Evolutionary conservation across 2,329 filamentous ascomycete species (phyloP).

Genomic region (Coniella vitis): DNA sequence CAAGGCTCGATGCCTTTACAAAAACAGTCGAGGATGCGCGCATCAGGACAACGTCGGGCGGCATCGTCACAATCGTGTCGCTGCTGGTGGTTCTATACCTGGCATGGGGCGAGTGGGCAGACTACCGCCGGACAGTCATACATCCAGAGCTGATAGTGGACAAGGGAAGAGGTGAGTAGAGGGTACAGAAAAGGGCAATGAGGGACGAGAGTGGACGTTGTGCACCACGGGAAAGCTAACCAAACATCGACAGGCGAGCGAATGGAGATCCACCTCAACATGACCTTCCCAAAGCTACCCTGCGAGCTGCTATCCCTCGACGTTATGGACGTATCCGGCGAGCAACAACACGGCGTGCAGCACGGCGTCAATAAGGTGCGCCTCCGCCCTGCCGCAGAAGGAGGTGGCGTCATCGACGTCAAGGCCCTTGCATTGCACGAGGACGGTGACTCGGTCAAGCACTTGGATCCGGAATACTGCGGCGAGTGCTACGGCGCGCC

Average conservation of each 20-base stretch:
- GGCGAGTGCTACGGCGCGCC: constrained; percentile 86
- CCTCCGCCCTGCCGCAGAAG: constrained; percentile 63
- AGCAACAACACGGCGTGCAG: constrained; percentile 89
- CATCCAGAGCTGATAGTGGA: constrained; percentile 93
- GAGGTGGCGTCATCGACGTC: constrained; percentile 67
- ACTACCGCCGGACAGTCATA: constrained; percentile 80
- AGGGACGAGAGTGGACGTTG: too few relatives aligned
- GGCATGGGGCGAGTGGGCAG: constrained; percentile 90
- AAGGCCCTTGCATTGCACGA: constrained; percentile 64
- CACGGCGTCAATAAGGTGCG: constrained; percentile 91
- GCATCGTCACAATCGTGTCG: constrained; percentile 88
- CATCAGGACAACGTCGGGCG: constrained; percentile 90
- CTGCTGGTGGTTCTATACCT: constrained; percentile 83
- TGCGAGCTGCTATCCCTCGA: constrained; percentile 95
- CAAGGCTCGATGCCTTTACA: constrained; percentile 94
- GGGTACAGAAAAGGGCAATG: not conserved
- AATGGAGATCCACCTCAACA: constrained; percentile 98
- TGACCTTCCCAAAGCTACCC: constrained; percentile 88
- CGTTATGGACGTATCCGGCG: constrained; percentile 98
- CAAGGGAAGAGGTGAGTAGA: constrained; percentile 76
- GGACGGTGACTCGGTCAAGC: constrained; percentile 60
- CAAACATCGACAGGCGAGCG: constrained; percentile 74
- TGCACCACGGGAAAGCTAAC: too few relatives aligned
- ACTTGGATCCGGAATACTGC: constrained; percentile 89
- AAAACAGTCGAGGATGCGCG: constrained; percentile 98